These are phyloP conservation scores for Phytophthora chlamydospora DNA, from an alignment of 352 stramenopile genomes.

Conservation along the genomic window DNA sequence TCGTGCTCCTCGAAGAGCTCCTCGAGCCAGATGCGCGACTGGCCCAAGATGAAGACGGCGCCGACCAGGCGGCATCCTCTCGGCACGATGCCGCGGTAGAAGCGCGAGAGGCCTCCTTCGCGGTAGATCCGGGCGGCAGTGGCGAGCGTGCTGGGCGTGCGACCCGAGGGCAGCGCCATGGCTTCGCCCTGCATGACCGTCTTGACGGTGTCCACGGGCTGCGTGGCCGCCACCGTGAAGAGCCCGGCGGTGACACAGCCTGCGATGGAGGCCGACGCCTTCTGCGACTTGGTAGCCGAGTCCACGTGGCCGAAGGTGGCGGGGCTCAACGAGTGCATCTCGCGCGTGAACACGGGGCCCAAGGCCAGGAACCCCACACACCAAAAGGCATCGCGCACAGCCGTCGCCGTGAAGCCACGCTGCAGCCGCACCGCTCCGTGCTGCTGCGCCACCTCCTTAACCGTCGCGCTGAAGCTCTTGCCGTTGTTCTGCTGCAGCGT, in stretches of 20 bases:
- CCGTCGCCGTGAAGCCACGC: slow-evolving; percentile 63
- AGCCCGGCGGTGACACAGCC: slow-evolving; percentile 78
- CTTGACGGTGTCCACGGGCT: slow-evolving; percentile 87
- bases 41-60: slow-evolving; percentile 83
- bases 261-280: slow-evolving; percentile 59
- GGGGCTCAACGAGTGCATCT: slow-evolving; percentile 63
- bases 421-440: slow-evolving; percentile 61
- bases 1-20: slow-evolving; percentile 71
- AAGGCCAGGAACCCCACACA: slow-evolving; percentile 82
- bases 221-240: slow-evolving; percentile 74
- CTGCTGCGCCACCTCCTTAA: slow-evolving; percentile 56
- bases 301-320: slow-evolving; percentile 59
- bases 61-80: slow-evolving; percentile 82
- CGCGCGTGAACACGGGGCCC: slow-evolving; percentile 67
- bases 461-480: slow-evolving; percentile 64
- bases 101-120: slow-evolving; percentile 52
- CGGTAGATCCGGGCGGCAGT: slow-evolving; percentile 53
- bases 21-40: slow-evolving; percentile 74
- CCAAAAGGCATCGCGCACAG: slow-evolving; percentile 73
- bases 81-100: slow-evolving; percentile 78
- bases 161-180: slow-evolving; percentile 45
- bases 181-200: slow-evolving; percentile 87
- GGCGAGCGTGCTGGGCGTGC: slow-evolving; percentile 47
- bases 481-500: slow-evolving; percentile 88
- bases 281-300: slow-evolving; percentile 63